phyloP scores from a whole-genome alignment of 257 asterid genomes.

The Datura wrightii region DNA sequence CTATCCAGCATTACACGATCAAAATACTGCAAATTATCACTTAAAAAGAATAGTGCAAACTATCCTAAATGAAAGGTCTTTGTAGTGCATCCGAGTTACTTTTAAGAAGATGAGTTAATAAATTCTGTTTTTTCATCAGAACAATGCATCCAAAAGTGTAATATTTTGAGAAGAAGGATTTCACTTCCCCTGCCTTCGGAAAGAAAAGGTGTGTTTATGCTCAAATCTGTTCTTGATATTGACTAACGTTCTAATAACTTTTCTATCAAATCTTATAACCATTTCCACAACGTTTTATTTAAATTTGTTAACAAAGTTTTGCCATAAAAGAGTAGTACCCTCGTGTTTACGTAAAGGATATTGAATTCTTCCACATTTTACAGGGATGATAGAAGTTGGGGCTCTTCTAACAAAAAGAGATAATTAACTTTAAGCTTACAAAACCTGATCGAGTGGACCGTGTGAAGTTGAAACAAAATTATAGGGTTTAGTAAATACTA shows the following conservation, averaged over 20 bases:
- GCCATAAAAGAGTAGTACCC: background rate
- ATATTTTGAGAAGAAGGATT: background rate
- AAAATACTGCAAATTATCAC: background rate
- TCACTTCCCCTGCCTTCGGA: background rate
- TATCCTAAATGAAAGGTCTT: background rate
- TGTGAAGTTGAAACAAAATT: background rate
- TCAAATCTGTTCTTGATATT: background rate
- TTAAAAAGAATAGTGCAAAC: background rate
- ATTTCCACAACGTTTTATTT: background rate
- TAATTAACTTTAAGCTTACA: background rate
- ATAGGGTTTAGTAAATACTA: background rate
- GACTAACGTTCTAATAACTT: background rate
- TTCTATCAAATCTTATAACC: constrained; percentile 13
- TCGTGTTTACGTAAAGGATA: background rate
- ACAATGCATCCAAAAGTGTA: background rate
- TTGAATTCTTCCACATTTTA: constrained; percentile 1
- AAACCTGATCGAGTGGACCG: background rate
- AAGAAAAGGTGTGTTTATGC: background rate
- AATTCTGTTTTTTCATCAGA: background rate
- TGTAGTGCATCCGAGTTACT: background rate
- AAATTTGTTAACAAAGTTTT: background rate
- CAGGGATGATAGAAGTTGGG: background rate
- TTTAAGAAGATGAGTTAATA: background rate
- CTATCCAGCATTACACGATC: background rate
- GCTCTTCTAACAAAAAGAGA: background rate